Conservation (phyloP, 2,329 filamentous ascomycete genomes). For the Venturia effusa region DNA sequence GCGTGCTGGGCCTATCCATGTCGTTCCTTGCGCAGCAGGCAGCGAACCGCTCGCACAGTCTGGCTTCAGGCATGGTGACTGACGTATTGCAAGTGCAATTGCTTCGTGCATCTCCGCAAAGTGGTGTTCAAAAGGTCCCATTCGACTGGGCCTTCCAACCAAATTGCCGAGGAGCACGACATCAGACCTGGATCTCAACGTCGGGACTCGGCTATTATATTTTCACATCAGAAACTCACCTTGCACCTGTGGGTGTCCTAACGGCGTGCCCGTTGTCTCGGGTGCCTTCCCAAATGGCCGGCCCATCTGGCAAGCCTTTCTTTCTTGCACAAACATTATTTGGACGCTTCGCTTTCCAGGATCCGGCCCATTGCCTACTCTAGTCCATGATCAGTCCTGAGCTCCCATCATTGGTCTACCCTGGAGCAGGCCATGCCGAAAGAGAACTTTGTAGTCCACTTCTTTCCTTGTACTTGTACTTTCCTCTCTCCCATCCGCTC, state of each 20-base stretch:
- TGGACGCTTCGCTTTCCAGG: background rate
- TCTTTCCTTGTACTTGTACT: background rate
- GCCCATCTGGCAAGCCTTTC: background rate
- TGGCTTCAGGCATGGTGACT: background rate
- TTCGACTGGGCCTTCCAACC: background rate
- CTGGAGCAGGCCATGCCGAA: background rate
- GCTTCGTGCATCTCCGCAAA: background rate
- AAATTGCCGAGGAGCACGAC: background rate
- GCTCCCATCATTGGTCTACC: constrained; percentile 4
- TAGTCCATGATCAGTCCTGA: background rate
- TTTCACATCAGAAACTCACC: background rate
- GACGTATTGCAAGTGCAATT: background rate
- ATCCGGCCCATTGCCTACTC: background rate
- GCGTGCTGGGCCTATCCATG: background rate
- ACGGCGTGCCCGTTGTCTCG: constrained; percentile 5
- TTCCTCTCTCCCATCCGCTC: background rate
- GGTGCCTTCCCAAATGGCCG: constrained; percentile 6
- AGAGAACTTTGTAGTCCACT: background rate
- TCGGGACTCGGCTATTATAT: background rate
- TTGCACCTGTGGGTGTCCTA: background rate
- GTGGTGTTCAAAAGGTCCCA: background rate
- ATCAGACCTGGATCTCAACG: background rate
- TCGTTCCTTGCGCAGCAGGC: background rate
- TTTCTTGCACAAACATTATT: background rate
- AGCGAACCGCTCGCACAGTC: background rate